Conservation (phyloP, 2,329 filamentous ascomycete genomes). For the Neopestalotiopsis rosae region DNA sequence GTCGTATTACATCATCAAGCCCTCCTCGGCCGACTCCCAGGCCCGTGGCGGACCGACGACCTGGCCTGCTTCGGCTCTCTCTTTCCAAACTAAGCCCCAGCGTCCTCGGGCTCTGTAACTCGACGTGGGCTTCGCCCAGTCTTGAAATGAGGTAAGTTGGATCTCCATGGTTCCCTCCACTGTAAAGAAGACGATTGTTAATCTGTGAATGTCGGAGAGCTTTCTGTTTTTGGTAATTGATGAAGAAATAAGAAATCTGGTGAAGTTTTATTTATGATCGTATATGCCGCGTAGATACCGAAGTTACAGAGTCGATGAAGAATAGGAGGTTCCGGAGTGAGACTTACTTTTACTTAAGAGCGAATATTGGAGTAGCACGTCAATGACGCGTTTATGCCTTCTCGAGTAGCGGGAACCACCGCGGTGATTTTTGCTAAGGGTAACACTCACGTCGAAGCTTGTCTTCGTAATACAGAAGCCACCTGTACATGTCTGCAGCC, state of each 20-base stretch:
- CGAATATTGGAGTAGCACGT: constrained; percentile 38
- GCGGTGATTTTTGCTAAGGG: constrained; percentile 16
- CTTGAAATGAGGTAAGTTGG: constrained; percentile 49
- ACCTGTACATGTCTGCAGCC: constrained; percentile 43
- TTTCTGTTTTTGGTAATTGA: no score
- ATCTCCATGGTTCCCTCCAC: constrained; percentile 51
- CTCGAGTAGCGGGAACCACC: background rate
- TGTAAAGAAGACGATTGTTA: background rate
- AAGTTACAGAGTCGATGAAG: background rate
- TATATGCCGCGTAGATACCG: no score
- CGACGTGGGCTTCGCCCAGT: constrained; percentile 54
- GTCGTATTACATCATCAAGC: background rate
- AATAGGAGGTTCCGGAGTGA: background rate
- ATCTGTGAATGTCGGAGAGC: background rate
- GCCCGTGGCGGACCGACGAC: constrained; percentile 12
- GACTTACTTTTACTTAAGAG: constrained; percentile 41
- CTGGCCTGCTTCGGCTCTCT: constrained; percentile 24
- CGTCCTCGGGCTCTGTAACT: constrained; percentile 51
- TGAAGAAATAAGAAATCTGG: no score
- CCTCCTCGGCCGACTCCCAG: background rate
- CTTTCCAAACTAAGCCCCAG: constrained; percentile 39
- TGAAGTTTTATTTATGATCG: no score
- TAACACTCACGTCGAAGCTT: constrained; percentile 27
- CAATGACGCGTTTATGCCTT: no score
- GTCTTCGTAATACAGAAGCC: constrained; percentile 44